Evolutionary conservation across 2,329 filamentous ascomycete species (phyloP), one percentile per base, ranked within the genome.

Genomic region (Davidsoniella eucalypti): DNA sequence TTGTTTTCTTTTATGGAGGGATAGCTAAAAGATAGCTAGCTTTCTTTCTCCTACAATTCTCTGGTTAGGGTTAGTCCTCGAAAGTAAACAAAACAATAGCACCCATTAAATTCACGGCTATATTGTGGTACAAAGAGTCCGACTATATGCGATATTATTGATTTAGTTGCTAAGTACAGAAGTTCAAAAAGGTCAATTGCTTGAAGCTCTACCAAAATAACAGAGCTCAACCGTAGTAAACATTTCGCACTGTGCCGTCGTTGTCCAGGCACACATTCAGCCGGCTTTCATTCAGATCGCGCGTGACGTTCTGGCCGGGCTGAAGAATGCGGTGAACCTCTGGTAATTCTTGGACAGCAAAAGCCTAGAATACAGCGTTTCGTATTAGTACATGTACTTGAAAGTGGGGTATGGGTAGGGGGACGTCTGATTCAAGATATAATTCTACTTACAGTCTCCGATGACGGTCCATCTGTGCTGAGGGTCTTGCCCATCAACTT

Each of bases 401-500:
- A 14, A 14, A 42, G 21, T 14, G 18, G 23, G 40, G 12, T 18
- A 18, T 18, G 18, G 18, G 18, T 18, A 18, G 18, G 18, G 18
- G 18, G 18, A 18, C 2, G 18, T 18, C 18, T 23, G 1, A 23
- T 5, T 23, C 21, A 23, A 23, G 21, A 23, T 4, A 23, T 33
- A n/a, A 25, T 9, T 12, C 5, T 21, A 56, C 69, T 50, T 63
- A 80, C 78, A 7, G 69, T 75, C 60, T 75, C 73, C 55, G 65
- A 71, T 16, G 63, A 61, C 8, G 57, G 54, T 14, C 41, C 39
- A 14, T 63, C 58, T 0, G 77, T 76, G 9, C 69, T 69, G 10
- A 80, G 62, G 44, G 69, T 80, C 73, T 81, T 82, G 59, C 78
- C 78, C 43, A 76, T 70, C 4, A 82, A 67, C 67, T 79, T 78